Percentiles rank a stretch among this genome's conserved stretches.
phyloP scores from a whole-genome alignment of 2,329 filamentous ascomycete species.

The Trichophyton rubrum region DNA sequence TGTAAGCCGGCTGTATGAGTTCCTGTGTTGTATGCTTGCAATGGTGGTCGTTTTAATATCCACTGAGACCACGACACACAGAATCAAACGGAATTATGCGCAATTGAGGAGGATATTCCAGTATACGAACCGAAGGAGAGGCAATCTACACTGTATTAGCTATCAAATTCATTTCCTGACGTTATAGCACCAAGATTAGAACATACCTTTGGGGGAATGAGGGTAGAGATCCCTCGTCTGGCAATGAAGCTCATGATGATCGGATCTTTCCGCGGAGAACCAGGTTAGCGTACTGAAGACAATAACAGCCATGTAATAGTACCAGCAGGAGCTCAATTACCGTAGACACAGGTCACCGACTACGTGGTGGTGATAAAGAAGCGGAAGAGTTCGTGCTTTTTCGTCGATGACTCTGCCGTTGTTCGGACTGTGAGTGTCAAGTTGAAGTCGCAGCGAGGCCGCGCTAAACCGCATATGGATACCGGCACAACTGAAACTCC shows the following conservation, averaged over 20 bases:
- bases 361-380: neutral
- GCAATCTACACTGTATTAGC: conserved; percentile 52
- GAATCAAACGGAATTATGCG: neutral
- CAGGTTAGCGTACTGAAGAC: neutral
- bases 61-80: neutral
- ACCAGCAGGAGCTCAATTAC: neutral
- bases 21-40: neutral
- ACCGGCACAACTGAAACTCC: neutral
- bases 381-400: neutral
- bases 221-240: conserved; percentile 87
- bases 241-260: conserved; percentile 83
- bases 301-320: neutral
- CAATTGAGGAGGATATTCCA: neutral
- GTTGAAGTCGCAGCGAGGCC: conserved; percentile 17
- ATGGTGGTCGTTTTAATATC: neutral
- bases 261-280: neutral
- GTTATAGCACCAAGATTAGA: conserved; percentile 11
- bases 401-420: neutral
- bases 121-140: conserved; percentile 62
- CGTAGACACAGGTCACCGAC: conserved; percentile 1
- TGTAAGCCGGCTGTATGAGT: neutral
- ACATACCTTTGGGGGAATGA: conserved; percentile 95
- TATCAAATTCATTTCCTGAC: conserved; percentile 15
- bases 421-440: neutral
- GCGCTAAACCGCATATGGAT: conserved; percentile 28